Base-by-base conservation (phyloP, 2,329 filamentous ascomycete species). In the Curvularia spicifera region DNA sequence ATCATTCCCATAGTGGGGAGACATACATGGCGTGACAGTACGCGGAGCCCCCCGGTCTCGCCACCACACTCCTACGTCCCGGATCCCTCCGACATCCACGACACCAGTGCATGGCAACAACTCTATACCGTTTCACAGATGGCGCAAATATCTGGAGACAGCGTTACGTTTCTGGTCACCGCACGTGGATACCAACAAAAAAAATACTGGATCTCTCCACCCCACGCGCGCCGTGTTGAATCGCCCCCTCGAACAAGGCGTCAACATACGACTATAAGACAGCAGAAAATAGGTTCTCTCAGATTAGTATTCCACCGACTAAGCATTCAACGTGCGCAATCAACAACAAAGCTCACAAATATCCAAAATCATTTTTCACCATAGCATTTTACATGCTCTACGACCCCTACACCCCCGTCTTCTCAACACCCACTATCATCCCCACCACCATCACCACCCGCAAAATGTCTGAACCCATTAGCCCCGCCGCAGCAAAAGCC, bases 1-100 rank as follows among this genome's bases (percentile, higher is more conserved):
- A 49, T 29, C 12, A 13, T 26, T 15, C 1, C 13, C 28, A 18
- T 24, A 24, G 55, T 63, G 58, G 61, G 24, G 51, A 58, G 56
- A 59, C 35, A 53, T 10, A 26, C 13, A 35, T 60, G 58, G 54
- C 51, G 59, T 57, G 54, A 57, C 13, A 22, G 37, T 12, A 26
- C 9, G 33, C 59, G 59, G 56, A 31, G 43, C 13, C 45, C 31
- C 53, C 52, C 53, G 53, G 18, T 40, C 47, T 51, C 48, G 40
- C 44, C 48, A 59, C 59, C 5, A 15, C 12, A 20, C 53, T 33
- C 18, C 7, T 12, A 7, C 26, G 7, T 24, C 33, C 52, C 52
- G 49, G 37, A n/a, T 43, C 26, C n/a, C 20, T 6, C 39, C 39
- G 49, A 49, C 33, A 5, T 13, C 33, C 20, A 31, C 5, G 20